Evolutionary conservation across 73 alveolate genomes (phyloP), one percentile per base, ranked within the genome.

Genomic region (Paramecium octaurelia): DNA sequence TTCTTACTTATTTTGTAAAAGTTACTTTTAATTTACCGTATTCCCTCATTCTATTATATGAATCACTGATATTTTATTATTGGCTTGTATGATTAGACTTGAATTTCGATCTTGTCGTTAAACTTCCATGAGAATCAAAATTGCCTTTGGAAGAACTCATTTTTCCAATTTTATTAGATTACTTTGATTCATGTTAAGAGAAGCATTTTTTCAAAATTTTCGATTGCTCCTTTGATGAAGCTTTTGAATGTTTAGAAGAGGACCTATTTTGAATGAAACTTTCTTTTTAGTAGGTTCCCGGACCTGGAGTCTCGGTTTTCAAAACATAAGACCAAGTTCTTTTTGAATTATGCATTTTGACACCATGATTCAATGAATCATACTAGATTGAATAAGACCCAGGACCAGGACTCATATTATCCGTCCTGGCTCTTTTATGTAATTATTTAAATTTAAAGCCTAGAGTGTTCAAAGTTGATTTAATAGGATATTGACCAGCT

Each of bases 391-490:
- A 80, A 24, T 80, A 80, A 9, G 21, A 42, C 46, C 91, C 91
- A 43, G 91, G 91, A 24, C 91, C 73, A 80, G 91, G 91, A 27
- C 75, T 80, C 46, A 64, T 64, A 10, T 64, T 50, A 34, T 64
- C 50, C 6, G 84, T 64, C 1, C 9, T 27, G 14, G 84, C 46
- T 18, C 84, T 27, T 64, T 64, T 31, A 64, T 64, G 84, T 34
- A 64, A 64, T 64, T 64, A 16, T 64, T 64, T 23, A 27, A 64
- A 64, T 64, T 64, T 64, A 64, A 11, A 64, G 46, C 54, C 84
- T 31, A 64, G 4, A 31, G 12, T 42, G 7, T 64, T 64, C 21
- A 64, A 64, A 1, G 84, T 64, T 12, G 50, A 31, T 64, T 64
- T 64, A 31, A 64, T 27, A 2, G 84, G 46, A 64, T 64, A 64